A percentile compares a stretch with the other conserved stretches of the same genome.
Conservation (phyloP, 148 eudicot genomes). For the Arctostaphylos glauca region DNA sequence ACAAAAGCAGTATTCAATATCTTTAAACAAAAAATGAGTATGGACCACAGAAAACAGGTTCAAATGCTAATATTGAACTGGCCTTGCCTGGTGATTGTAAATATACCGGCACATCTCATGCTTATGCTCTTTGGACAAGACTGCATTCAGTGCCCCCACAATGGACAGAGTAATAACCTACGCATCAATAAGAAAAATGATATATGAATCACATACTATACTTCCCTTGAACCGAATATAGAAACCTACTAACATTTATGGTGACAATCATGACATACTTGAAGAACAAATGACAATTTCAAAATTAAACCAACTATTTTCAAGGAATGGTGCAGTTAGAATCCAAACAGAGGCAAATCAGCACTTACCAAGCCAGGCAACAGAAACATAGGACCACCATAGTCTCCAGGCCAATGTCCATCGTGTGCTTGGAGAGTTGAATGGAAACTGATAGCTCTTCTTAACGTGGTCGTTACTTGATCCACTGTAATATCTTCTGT, state of each 20-base stretch:
- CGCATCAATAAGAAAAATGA: constrained; percentile 1
- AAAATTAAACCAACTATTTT: background rate
- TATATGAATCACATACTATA: constrained; percentile 10
- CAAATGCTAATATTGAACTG: constrained; percentile 10
- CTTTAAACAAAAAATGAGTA: background rate
- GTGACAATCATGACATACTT: background rate
- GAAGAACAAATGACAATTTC: background rate
- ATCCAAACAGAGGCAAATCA: constrained; percentile 5
- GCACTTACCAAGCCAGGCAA: constrained; percentile 82
- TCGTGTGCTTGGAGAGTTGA: constrained; percentile 89
- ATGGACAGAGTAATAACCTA: constrained; percentile 83
- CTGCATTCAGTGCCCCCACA: constrained; percentile 86
- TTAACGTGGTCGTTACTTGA: constrained; percentile 55
- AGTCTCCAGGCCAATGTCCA: constrained; percentile 99
- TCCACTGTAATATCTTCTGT: constrained; percentile 68
- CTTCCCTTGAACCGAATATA: constrained; percentile 8
- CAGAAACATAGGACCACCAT: constrained; percentile 96
- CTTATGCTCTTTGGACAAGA: constrained; percentile 77
- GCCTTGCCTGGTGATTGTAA: constrained; percentile 89
- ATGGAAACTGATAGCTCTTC: constrained; percentile 75
- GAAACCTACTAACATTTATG: background rate
- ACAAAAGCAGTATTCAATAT: constrained; percentile 13
- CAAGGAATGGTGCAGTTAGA: background rate
- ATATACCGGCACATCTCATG: constrained; percentile 88
- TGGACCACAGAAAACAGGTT: background rate